Evolutionary conservation across 1,139 yeast genomes (phyloP), one percentile per base, ranked within the genome.

Genomic region (Blastobotrys malaysiensis): DNA sequence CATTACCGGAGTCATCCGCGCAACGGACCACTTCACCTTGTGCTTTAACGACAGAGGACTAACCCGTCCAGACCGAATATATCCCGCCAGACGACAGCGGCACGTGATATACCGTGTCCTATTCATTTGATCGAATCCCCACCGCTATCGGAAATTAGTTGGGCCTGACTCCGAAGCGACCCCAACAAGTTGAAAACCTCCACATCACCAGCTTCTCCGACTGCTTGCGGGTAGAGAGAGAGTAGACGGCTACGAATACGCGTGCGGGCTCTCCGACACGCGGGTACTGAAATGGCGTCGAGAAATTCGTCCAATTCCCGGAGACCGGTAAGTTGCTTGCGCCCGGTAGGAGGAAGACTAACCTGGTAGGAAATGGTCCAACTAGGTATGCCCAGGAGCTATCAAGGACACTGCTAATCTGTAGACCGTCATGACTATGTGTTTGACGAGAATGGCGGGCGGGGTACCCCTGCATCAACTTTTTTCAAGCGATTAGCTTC

Each of bases 381-480:
- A 46, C 45, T 61, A 52, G 53, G 51, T 48, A 20, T 13, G 43
- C 48, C 18, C 21, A n/a, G 24, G 36, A 26, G 18, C n/a, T 11
- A 16, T 27, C 3, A 20, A n/a, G 21, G 11, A 36, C 36, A 14
- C 19, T 20, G 21, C 20, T 31, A 19, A 26, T 19, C 22, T n/a
- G 18, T 11, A 59, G 75, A 73, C 57, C 72, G 69, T 47, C 81
- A 80, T 60, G 90, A 84, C 67, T 84, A 83, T 64, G 73, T 83
- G 43, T 84, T 84, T 61, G 86, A 84, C 39, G 88, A 83, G 62
- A 76, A 78, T 52, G 90, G 88, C 27, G 88, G 88, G 5, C 76
- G 77, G 53, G 88, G 88, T 3, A 82, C 82, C 56, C 78, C 83
- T 46, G 74, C 83, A 36, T 75, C 83, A 55, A 77, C 86, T 9